Conservation (phyloP, 139 green algal genomes). For the Pleodorina starrii region DNA sequence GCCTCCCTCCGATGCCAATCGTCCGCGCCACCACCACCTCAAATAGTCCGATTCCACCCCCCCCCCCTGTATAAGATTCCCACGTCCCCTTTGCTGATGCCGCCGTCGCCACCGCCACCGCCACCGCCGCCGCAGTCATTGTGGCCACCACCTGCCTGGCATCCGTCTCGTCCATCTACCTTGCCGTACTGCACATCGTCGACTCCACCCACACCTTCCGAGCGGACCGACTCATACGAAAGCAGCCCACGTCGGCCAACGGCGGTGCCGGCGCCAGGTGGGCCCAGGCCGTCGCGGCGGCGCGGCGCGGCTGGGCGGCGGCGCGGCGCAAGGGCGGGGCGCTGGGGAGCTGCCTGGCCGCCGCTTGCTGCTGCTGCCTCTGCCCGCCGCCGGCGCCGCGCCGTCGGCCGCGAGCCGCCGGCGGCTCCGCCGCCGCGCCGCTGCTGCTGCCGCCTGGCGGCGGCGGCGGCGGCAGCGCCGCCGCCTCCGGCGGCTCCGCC, state of each 20-base stretch:
- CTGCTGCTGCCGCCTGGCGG: too few species aligned
- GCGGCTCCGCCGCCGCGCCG: not conserved
- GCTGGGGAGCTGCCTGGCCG: slow-evolving; percentile 30
- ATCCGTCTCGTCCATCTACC: slow-evolving; percentile 39
- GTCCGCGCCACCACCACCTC: too few species aligned
- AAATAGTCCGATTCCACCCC: too few species aligned
- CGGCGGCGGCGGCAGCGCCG: not conserved
- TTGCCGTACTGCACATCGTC: slow-evolving; percentile 54
- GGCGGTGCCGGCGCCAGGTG: not conserved
- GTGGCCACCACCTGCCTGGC: slow-evolving; percentile 43
- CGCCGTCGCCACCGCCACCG: too few species aligned
- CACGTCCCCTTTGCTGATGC: too few species aligned
- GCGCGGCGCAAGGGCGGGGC: slow-evolving; percentile 19
- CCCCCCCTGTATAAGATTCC: too few species aligned
- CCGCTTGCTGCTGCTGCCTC: slow-evolving; percentile 44
- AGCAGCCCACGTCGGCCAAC: not conserved
- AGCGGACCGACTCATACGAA: not conserved
- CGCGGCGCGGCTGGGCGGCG: not conserved
- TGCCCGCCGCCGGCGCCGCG: not conserved
- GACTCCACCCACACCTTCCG: slow-evolving; percentile 55
- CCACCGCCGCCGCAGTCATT: not conserved
- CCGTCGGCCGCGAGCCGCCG: not conserved
- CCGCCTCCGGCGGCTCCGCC: not conserved
- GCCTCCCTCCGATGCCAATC: too few species aligned
- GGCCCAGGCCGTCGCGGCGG: not conserved